These are phyloP conservation scores for Myriangium duriaei DNA, from an alignment of 2,329 filamentous ascomycete species.

Conservation along the genomic window DNA sequence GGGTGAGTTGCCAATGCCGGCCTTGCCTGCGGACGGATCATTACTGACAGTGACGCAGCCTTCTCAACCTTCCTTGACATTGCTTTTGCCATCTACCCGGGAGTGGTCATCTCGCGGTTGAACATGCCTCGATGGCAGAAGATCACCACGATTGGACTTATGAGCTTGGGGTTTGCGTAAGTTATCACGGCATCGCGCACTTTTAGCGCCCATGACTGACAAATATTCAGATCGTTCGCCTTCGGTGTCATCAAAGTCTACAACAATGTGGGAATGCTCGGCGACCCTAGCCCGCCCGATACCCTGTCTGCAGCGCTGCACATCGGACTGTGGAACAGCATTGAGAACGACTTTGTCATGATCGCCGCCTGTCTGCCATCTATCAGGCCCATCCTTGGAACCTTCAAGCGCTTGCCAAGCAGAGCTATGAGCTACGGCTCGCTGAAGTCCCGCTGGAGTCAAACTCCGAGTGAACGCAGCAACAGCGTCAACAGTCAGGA, in stretches of 20 bases:
- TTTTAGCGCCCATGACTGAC: neutral
- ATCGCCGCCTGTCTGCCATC: constrained; percentile 14
- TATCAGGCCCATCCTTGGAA: too few relatives aligned
- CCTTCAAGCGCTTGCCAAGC: too few relatives aligned
- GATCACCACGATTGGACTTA: neutral
- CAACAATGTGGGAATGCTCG: neutral
- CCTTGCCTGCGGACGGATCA: too few relatives aligned
- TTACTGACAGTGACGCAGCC: neutral
- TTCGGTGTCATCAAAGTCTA: neutral
- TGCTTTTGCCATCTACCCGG: neutral
- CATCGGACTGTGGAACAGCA: constrained; percentile 20
- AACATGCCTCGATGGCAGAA: neutral
- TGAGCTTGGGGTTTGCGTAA: neutral
- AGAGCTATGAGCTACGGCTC: too few relatives aligned
- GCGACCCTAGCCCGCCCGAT: neutral
- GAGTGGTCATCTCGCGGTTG: neutral
- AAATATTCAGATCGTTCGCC: neutral
- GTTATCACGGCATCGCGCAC: neutral
- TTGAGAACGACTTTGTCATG: constrained; percentile 22
- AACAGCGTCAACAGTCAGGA: too few relatives aligned
- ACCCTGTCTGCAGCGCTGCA: constrained; percentile 27
- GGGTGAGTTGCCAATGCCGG: neutral
- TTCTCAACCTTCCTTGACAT: neutral
- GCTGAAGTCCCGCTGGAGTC: too few relatives aligned
- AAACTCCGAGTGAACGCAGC: too few relatives aligned